Evolutionary conservation across 2,329 filamentous ascomycete species (phyloP), one percentile per base, ranked within the genome.

Genomic region (Fusarium torulosum): DNA sequence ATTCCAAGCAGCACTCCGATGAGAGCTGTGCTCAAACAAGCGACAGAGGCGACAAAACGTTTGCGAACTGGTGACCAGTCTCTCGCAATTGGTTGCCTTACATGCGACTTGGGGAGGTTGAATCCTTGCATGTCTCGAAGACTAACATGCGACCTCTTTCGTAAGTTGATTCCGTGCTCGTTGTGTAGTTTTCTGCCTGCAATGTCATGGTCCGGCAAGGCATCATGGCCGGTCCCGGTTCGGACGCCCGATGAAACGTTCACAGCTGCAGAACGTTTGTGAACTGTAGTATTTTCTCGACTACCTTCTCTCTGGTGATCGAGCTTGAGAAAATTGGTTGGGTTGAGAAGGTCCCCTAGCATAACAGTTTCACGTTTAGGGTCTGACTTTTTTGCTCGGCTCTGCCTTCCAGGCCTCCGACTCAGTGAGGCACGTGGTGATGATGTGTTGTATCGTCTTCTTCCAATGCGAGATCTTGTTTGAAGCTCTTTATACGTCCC

Each of bases 1-100:
- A 94, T 90, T 1, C 92, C 91, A 58, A 92, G 81, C 21, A 93
- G 81, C 25, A 91, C 80, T 0, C 91, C 91, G 44, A 94, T 83
- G 53, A 93, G 80, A 15, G 89, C 88, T 7, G 91, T 93, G 70
- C 91, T 93, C 67, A 90, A 80, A 74, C 92, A 94, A 11, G 90
- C 88, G 59, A 93, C 86, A 5, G 83, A 78, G 5, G 92, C 91
- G 23, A 88, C 85, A 62, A 91, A 86, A 60, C 90, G 81, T 77
- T 94, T 95, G 67, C 90, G 87, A 20, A 79, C 75, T 9, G 84
- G 82, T 14, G 86, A 87, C 92, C 87, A 95, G 71, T 94, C 90
- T 73, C 91, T 85, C 29, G 91, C 90, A 71, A 93, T 88, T 0
- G 89, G 88, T 60, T 89, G 86, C 25, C 86, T 83, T 63, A 84